These are phyloP conservation scores for Daldinia eschscholtzii DNA, from an alignment of 2,329 filamentous ascomycete genomes.

Conservation along the genomic window DNA sequence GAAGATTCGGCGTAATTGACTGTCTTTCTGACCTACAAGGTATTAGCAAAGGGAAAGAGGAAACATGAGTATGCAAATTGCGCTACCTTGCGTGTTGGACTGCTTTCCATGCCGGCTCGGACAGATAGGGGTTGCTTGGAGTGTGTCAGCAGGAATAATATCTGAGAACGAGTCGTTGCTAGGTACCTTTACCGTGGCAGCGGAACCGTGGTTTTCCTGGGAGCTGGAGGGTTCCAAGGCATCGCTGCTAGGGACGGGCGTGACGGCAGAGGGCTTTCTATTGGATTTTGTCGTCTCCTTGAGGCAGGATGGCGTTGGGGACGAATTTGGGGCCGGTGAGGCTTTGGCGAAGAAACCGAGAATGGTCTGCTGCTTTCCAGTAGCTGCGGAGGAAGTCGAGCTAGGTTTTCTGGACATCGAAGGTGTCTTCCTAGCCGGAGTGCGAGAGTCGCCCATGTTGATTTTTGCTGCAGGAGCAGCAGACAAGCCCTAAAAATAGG, in stretches of 20 bases:
- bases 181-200: constrained; percentile 63
- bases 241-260: constrained; percentile 86
- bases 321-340: constrained; percentile 50
- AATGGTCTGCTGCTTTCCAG: constrained; percentile 77
- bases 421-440: constrained; percentile 56
- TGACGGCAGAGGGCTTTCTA: constrained; percentile 63
- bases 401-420: constrained; percentile 60
- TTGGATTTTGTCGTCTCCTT: constrained; percentile 64
- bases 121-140: constrained; percentile 58
- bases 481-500: neutral
- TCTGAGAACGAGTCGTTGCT: constrained; percentile 61
- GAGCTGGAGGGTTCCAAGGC: constrained; percentile 75
- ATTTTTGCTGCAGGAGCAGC: neutral
- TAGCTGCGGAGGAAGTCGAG: constrained; percentile 58
- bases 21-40: constrained; percentile 62
- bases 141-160: constrained; percentile 58
- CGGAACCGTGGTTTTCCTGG: constrained; percentile 70
- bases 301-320: constrained; percentile 56
- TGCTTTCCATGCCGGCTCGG: constrained; percentile 67
- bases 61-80: constrained; percentile 33
- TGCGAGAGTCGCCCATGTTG: constrained; percentile 50
- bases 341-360: constrained; percentile 83
- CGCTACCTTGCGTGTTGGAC: constrained; percentile 82
- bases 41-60: neutral
- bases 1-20: constrained; percentile 90